Percentiles rank a stretch among this genome's conserved stretches.
Evolutionary conservation across 2,329 filamentous ascomycete genomes (phyloP).

Genomic region (Colletotrichum salicis): DNA sequence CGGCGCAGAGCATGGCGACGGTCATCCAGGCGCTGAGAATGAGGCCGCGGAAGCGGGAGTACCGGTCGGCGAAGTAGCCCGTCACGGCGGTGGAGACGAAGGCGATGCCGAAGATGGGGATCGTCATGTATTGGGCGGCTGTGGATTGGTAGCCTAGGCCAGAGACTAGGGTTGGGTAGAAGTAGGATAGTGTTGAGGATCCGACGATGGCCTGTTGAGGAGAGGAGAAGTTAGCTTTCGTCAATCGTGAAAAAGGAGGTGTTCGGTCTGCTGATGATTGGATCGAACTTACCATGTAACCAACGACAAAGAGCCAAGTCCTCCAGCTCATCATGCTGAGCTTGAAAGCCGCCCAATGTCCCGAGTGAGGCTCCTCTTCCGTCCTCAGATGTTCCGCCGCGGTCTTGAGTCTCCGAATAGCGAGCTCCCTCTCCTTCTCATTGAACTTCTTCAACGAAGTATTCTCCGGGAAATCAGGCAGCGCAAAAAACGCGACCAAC

Average conservation of each 20-base stretch:
- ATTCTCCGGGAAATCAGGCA: conserved; percentile 76
- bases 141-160: conserved; percentile 45
- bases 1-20: conserved; percentile 49
- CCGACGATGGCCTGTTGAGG: conserved; percentile 42
- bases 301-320: conserved; percentile 52
- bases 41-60: conserved; percentile 55
- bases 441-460: conserved; percentile 63
- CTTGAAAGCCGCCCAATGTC: conserved; percentile 35
- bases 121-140: conserved; percentile 50
- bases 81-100: conserved; percentile 61
- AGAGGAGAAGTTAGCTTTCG: background rate
- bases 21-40: conserved; percentile 61
- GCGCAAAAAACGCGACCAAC: conserved; percentile 71
- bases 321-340: conserved; percentile 50
- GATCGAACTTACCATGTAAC: conserved; percentile 49
- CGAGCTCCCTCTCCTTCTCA: conserved; percentile 67
- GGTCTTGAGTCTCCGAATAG: conserved; percentile 68
- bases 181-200: conserved; percentile 46
- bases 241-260: too few species aligned
- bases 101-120: conserved; percentile 64
- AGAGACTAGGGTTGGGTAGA: conserved; percentile 47
- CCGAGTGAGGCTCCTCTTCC: conserved; percentile 69
- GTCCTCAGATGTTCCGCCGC: conserved; percentile 71
- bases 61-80: conserved; percentile 58
- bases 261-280: background rate